Evolutionary conservation across 73 alveolate genomes (phyloP), one percentile per base, ranked within the genome.

Genomic region (Stentor roeselii): DNA sequence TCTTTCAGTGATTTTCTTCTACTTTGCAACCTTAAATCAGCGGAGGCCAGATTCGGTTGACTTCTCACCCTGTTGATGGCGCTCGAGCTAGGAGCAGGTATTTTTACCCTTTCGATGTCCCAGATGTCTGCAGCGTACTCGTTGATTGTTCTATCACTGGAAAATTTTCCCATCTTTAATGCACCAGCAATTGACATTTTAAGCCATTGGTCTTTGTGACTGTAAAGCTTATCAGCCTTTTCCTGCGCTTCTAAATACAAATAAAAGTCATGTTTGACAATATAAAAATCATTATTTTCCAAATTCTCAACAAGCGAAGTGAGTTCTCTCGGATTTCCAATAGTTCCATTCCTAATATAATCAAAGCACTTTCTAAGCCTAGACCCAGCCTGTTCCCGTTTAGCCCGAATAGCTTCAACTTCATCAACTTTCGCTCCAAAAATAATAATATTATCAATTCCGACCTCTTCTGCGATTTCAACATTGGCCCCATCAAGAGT

Each of bases 401-500:
- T 78, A 61, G 0, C 35, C 60, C 50, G 86, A 31, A 78, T 87
- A 82, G 35, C 90, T 76, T 86, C 96, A 76, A 83, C 84, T 74
- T 74, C 61, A 30, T 85, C 92, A 40, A 92, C 91, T 61, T 88
- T 95, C 3, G 89, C 86, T 3, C 84, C 84, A 75, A 96, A 96
- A 0, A 91, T 93, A 80, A 93, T 92, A 92, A 92, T 91, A 86
- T 95, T 91, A 36, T 92, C 98, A 76, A 85, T 89, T 35, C 99
- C 99, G 41, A 98, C 92, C 78, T 96, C 99, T 89, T 98, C 99
- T 34, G 98, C 97, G 75, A 98, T 98, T 83, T 97, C 99, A 39
- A 97, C 97, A 86, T 97, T 97, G 15, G 99, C 99, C 3, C 99
- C 99, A 78, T 97, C 99, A 96, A 95, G 90, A 30, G 99, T 97